Conservation (phyloP, 371 early-diverging fungal species). For the Syncephalastrum contaminatum region DNA sequence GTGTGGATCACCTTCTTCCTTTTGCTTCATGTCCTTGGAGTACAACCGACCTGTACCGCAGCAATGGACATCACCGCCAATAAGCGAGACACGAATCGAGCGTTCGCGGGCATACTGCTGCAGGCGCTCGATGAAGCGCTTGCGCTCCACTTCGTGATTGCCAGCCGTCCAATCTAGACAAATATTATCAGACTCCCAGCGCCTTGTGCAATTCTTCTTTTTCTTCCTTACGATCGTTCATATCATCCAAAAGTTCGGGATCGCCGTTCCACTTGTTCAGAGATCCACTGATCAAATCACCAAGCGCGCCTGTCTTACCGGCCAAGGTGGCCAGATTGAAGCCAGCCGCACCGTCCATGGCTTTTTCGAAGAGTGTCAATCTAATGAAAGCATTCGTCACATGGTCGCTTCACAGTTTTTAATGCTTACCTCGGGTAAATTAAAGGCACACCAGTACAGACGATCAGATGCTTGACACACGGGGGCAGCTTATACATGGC, state of each 20-base stretch:
- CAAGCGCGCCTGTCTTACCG: slow-evolving; percentile 38
- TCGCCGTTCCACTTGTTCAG: slow-evolving; percentile 72
- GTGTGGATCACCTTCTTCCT: slow-evolving; percentile 60
- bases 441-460: slow-evolving; percentile 73
- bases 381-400: slow-evolving; percentile 15
- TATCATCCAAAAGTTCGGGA: slow-evolving; percentile 79
- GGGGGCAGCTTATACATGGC: slow-evolving; percentile 41
- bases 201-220: background rate
- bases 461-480: slow-evolving; percentile 66
- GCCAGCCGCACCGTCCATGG: slow-evolving; percentile 46
- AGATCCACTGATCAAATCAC: slow-evolving; percentile 40
- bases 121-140: slow-evolving; percentile 60
- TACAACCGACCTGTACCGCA: slow-evolving; percentile 69
- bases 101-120: slow-evolving; percentile 63
- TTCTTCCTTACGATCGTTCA: slow-evolving; percentile 65
- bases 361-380: slow-evolving; percentile 64
- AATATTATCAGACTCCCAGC: background rate
- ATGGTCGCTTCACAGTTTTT: no score
- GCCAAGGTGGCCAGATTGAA: slow-evolving; percentile 36
- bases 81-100: slow-evolving; percentile 75
- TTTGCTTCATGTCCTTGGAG: slow-evolving; percentile 42
- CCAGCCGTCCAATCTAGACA: slow-evolving; percentile 65
- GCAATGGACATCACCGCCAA: slow-evolving; percentile 86
- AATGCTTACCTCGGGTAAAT: slow-evolving; percentile 55
- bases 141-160: slow-evolving; percentile 71